Evolutionary conservation across 148 eudicot genomes (phyloP), one percentile per base, ranked within the genome.

Genomic region (Selenicereus undatus): DNA sequence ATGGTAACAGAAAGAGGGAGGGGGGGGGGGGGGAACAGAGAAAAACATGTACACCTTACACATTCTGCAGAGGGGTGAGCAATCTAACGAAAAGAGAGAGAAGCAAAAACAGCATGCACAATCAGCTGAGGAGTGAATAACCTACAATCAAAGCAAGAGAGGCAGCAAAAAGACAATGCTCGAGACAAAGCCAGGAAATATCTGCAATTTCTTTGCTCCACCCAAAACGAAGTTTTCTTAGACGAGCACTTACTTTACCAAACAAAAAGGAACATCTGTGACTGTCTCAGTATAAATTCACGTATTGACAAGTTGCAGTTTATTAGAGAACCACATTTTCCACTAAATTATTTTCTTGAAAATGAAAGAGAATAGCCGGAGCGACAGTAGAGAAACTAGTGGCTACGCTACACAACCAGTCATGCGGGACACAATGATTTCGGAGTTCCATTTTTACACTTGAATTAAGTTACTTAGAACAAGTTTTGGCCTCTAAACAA

Each of bases 51-150:
- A 51, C 76, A 79, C 81, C 81, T 80, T 74, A 74, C 78, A 73
- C 62, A 80, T 60, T 74, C 62, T 74, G 82, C 73, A 80, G 82
- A 73, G 62, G 73, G 50, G 36, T 58, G 82, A 80, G 82, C 73
- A 80, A 60, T 73, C 72, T 73, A 74, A 62, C 62, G 73, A 62
- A 80, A 73, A 73, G 58, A 42, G 78, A 64, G 64, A 74, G 64
- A 81, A 80, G 36, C 39, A 73, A 58, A 39, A 35, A 80, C 77
- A 80, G 71, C 77, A 68, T 56, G 74, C 56, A 73, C 58, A 73
- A 56, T 80, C 71, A 80, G 42, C 82, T 80, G 76, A 35, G 11
- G 77, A 73, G 58, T 80, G 82, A 73, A 80, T 48, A 60, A 73
- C 82, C 77, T 80, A 80, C 82, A 73, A 58, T 35, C 82, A 80